A percentile compares a stretch with the other conserved stretches of the same genome.
Evolutionary conservation across 140 eudicot genomes (phyloP).

Genomic region (Stevia rebaudiana): DNA sequence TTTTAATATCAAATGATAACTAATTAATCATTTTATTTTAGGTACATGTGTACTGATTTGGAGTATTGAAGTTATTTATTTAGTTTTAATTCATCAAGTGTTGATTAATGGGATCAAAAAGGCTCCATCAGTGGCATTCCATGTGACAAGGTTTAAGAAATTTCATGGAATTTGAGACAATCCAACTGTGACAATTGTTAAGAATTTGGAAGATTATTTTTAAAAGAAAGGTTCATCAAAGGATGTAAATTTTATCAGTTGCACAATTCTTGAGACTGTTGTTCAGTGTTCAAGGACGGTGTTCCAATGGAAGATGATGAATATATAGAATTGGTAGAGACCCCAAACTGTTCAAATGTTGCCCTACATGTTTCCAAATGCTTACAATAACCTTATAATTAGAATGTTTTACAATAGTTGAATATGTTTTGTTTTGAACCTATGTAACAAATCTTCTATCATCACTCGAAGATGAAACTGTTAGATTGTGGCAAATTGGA

Average conservation of each 20-base stretch:
- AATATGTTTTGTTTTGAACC: no score
- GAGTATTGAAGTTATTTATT: slow-evolving; percentile 14
- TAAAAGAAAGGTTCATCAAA: slow-evolving; percentile 63
- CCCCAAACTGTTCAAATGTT: not conserved
- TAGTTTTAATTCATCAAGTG: slow-evolving; percentile 9
- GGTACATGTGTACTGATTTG: slow-evolving; percentile 23
- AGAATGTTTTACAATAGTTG: no score
- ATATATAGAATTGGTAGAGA: slow-evolving; percentile 52
- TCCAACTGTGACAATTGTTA: slow-evolving; percentile 85
- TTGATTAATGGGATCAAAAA: slow-evolving; percentile 92
- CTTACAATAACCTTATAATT: not conserved
- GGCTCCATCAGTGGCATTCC: slow-evolving; percentile 80
- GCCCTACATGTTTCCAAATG: not conserved
- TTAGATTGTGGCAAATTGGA: no score
- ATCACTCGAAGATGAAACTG: no score
- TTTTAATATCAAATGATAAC: slow-evolving; percentile 9
- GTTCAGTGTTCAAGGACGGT: no score
- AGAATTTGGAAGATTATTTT: slow-evolving; percentile 55
- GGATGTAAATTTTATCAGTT: slow-evolving; percentile 76
- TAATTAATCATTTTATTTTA: slow-evolving; percentile 1
- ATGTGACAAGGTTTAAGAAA: slow-evolving; percentile 91
- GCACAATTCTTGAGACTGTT: slow-evolving; percentile 90
- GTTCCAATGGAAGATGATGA: slow-evolving; percentile 65
- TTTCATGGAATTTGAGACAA: slow-evolving; percentile 97
- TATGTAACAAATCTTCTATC: no score